Percentiles rank a stretch among this genome's conserved stretches.
Conservation (phyloP, 2,329 filamentous ascomycete genomes). For the Trichoderma sp. region DNA sequence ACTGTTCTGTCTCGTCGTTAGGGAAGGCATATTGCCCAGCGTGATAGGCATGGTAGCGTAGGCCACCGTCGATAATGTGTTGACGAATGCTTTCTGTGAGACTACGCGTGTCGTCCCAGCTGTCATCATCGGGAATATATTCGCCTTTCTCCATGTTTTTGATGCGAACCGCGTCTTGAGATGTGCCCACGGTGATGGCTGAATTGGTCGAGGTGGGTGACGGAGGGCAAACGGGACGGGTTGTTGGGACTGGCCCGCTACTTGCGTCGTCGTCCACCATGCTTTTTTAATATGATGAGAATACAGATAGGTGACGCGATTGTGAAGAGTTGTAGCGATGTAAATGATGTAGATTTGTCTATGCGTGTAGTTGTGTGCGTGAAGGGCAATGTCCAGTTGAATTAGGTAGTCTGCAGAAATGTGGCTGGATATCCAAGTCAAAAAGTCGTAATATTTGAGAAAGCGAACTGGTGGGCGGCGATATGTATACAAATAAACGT, state of each 20-base stretch:
- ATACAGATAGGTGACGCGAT: neutral
- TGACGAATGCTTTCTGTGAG: conserved; percentile 44
- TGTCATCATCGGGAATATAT: conserved; percentile 22
- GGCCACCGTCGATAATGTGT: conserved; percentile 42
- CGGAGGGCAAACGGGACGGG: conserved; percentile 23
- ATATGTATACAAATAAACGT: neutral
- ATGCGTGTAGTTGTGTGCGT: neutral
- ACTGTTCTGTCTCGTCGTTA: conserved; percentile 44
- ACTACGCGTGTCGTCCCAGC: conserved; percentile 39
- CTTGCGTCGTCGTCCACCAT: conserved; percentile 15
- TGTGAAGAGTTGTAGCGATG: neutral
- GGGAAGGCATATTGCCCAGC: conserved; percentile 44
- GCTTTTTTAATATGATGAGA: neutral
- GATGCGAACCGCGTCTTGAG: conserved; percentile 32
- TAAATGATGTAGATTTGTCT: neutral
- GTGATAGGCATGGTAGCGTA: conserved; percentile 43
- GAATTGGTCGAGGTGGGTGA: conserved; percentile 32
- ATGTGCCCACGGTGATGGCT: conserved; percentile 33
- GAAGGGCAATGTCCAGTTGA: neutral
- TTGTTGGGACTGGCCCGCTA: neutral
- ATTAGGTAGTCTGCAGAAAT: neutral
- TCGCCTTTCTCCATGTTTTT: conserved; percentile 37
- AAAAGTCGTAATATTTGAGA: neutral
- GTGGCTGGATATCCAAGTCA: neutral
- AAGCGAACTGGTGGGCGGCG: neutral